A percentile compares a stretch with the other conserved stretches of the same genome.
These are phyloP conservation scores for Pelargonium citronellum DNA, from an alignment of 441 rosid species.

Conservation along the genomic window DNA sequence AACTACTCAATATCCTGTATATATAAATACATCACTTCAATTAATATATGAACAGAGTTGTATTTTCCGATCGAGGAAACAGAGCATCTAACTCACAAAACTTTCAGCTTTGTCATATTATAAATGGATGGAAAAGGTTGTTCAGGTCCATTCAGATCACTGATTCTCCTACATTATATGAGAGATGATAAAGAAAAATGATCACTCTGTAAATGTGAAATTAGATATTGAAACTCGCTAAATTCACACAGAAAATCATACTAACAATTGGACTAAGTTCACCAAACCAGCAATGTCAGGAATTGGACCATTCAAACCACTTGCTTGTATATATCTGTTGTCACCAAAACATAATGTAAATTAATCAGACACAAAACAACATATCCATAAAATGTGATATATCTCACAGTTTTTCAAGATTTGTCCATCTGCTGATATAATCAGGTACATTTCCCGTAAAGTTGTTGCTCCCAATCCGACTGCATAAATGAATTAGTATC, in stretches of 20 bases:
- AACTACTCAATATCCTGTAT: slow-evolving; percentile 51
- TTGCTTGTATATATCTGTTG: slow-evolving; percentile 45
- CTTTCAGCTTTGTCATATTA: slow-evolving; percentile 23
- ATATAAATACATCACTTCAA: background rate
- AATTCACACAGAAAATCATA: background rate
- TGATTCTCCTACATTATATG: slow-evolving; percentile 43
- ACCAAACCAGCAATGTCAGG: slow-evolving; percentile 34
- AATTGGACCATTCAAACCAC: slow-evolving; percentile 62
- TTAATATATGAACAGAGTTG: background rate
- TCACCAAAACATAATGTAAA: background rate
- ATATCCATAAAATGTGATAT: too few species aligned
- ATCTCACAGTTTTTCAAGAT: slow-evolving; percentile 35
- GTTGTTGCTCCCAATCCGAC: slow-evolving; percentile 43
- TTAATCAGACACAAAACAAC: background rate
- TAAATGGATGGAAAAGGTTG: slow-evolving; percentile 35
- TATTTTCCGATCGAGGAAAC: background rate
- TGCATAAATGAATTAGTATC: slow-evolving; percentile 8
- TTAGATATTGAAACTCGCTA: background rate
- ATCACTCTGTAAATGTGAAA: too few species aligned
- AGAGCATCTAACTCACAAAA: slow-evolving; percentile 31
- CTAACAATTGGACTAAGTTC: slow-evolving; percentile 42
- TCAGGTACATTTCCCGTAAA: slow-evolving; percentile 43
- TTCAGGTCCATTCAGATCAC: slow-evolving; percentile 42
- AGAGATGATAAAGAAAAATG: too few species aligned
- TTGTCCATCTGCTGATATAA: slow-evolving; percentile 44